Base-by-base conservation (phyloP, 352 stramenopile genomes). In the Pilasporangium apinafurcum region DNA sequence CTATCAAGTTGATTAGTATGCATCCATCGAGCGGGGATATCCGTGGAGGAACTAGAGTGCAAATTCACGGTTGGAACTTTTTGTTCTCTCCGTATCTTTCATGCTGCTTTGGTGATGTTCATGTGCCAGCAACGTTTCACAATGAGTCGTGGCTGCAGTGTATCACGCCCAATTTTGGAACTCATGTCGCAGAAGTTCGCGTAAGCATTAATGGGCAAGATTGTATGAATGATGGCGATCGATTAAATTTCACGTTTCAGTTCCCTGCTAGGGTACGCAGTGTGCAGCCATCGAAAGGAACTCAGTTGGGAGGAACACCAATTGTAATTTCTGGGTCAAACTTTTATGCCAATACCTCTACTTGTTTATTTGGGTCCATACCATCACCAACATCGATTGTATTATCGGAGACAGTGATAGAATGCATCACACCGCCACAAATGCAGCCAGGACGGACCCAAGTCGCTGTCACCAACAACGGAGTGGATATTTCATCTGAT, bases 381-480 rank as follows among this genome's bases (percentile, higher is more conserved):
- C 21, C 22, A 16, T 44, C 65, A 12, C 32, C 37, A 18, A 4
- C 31, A 3, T 64, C 58, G 8, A 33, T 43, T 7, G 56, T 80
- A 6, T 5, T 65, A 3, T 67, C 61, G 8, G 17, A 51, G 0
- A 61, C 62, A 5, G 28, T 59, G 1, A 84, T 95, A 33, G 47
- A 59, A 12, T 89, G 66, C 18, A 39, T 36, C 16, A 68, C 54
- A 12, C 75, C 81, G 9, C 31, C 58, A 10, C 59, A 66, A n/a
- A 49, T 40, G 17, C 21, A 2, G 18, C 16, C 46, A 8, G 38
- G 53, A 10, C 27, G 26, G 22, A 22, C 70, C 27, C 43, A 33
- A 20, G 59, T 95, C 2, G 28, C 56, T 4, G 69, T 91, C 16
- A 73, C 61, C 13, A 88, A 76, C 51, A 95, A 94, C 24, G 72